Conservation (phyloP, 352 stramenopile genomes). For the Pythium periplocum region DNA sequence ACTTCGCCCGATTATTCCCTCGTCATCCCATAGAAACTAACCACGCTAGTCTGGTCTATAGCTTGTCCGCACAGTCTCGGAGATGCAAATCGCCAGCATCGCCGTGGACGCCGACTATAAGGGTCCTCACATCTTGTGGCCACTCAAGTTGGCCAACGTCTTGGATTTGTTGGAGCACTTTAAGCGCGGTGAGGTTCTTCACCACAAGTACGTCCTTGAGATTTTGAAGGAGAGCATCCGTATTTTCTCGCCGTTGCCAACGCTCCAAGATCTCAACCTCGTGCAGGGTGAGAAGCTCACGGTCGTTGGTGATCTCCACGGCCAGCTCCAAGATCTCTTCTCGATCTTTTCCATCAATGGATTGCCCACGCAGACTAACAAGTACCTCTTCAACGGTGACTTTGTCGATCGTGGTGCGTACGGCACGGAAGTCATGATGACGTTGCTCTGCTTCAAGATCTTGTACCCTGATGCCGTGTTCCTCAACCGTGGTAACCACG, state of each 20-base stretch:
- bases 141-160: constrained; percentile 79
- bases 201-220: constrained; percentile 90
- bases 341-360: constrained; percentile 94
- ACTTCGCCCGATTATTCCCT: neutral
- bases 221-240: constrained; percentile 71
- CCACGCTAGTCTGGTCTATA: constrained; percentile 15
- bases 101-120: constrained; percentile 55
- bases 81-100: constrained; percentile 48
- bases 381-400: constrained; percentile 96
- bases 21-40: constrained; percentile 3
- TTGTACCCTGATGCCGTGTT: constrained; percentile 83
- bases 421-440: constrained; percentile 85
- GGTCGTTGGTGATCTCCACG: constrained; percentile 91
- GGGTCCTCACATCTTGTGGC: constrained; percentile 78
- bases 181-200: constrained; percentile 82
- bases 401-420: constrained; percentile 93
- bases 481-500: constrained; percentile 95
- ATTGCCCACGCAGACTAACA: constrained; percentile 85
- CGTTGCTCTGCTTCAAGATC: constrained; percentile 65
- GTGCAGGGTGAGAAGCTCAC: constrained; percentile 87
- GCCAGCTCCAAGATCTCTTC: constrained; percentile 93
- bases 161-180: constrained; percentile 89
- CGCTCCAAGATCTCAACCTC: constrained; percentile 84
- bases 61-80: constrained; percentile 47
- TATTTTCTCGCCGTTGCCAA: constrained; percentile 55